Evolutionary conservation across 2,329 filamentous ascomycete species (phyloP).

Genomic region (Aspergillus ustus): DNA sequence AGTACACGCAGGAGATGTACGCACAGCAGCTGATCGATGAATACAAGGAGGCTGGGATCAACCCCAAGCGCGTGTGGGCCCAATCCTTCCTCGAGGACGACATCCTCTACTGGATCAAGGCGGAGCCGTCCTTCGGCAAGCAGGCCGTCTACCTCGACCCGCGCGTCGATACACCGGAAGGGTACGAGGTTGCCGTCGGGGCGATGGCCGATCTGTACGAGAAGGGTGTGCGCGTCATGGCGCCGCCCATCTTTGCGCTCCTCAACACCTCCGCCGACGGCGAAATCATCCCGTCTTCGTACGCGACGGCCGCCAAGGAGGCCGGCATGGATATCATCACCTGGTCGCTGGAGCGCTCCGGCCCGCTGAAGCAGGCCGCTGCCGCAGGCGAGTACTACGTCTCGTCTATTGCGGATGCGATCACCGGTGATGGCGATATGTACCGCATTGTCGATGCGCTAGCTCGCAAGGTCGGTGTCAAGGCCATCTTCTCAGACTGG

Average conservation of each 20-base stretch:
- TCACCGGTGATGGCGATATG: constrained; percentile 26
- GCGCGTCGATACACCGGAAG: constrained; percentile 21
- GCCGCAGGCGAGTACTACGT: constrained; percentile 21
- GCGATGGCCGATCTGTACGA: constrained; percentile 17
- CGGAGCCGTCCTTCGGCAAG: constrained; percentile 24
- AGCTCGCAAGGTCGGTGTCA: constrained; percentile 26
- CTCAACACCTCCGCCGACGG: constrained; percentile 24
- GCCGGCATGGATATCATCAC: constrained; percentile 25
- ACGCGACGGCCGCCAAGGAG: constrained; percentile 22
- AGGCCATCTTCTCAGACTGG: constrained; percentile 27
- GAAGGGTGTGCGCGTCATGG: constrained; percentile 24
- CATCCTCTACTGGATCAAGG: constrained; percentile 26
- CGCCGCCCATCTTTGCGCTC: constrained; percentile 25
- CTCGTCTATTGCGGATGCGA: constrained; percentile 15
- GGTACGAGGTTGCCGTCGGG: constrained; percentile 21
- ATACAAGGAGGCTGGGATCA: constrained; percentile 24
- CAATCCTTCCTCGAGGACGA: constrained; percentile 27
- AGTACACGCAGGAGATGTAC: constrained; percentile 26
- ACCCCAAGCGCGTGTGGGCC: constrained; percentile 24
- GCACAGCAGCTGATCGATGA: constrained; percentile 28
- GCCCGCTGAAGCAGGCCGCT: constrained; percentile 24
- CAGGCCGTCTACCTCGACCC: constrained; percentile 27
- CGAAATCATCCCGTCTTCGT: constrained; percentile 24
- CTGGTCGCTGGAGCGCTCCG: constrained; percentile 27
- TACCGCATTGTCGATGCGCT: constrained; percentile 28